These are phyloP conservation scores for Endothia cerciana DNA, from an alignment of 2,329 filamentous ascomycete species.

Conservation along the genomic window DNA sequence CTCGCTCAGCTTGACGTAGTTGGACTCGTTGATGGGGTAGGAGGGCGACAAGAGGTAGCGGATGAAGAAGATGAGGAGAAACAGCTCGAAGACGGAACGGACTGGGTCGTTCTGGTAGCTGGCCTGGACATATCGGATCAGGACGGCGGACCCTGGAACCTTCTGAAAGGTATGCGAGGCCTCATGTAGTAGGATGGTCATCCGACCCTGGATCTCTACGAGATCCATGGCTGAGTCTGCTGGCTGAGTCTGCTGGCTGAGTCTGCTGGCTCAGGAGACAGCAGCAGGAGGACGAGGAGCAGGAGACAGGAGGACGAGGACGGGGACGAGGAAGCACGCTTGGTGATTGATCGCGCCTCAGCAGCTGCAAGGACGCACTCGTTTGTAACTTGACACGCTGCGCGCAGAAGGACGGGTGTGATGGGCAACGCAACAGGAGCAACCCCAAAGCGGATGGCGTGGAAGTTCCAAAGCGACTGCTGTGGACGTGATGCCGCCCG, in stretches of 20 bases:
- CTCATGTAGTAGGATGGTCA: slow-evolving; percentile 56
- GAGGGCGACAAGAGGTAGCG: slow-evolving; percentile 89
- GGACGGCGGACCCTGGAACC: slow-evolving; percentile 89
- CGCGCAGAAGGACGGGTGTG: background rate
- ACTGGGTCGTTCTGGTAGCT: slow-evolving; percentile 98
- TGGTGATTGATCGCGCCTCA: background rate
- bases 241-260: too few species aligned
- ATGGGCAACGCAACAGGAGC: too few species aligned
- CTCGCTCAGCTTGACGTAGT: slow-evolving; percentile 85
- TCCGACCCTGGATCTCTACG: slow-evolving; percentile 60
- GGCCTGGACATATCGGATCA: slow-evolving; percentile 93
- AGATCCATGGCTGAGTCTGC: slow-evolving; percentile 60
- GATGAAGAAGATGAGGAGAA: slow-evolving; percentile 93
- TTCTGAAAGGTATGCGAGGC: slow-evolving; percentile 76
- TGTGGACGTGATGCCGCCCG: slow-evolving; percentile 27
- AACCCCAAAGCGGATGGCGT: background rate
- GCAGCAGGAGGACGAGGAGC: background rate
- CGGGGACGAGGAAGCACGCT: background rate
- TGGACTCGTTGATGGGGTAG: slow-evolving; percentile 89
- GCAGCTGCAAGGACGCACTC: background rate
- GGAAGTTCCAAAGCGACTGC: background rate
- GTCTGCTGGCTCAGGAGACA: background rate
- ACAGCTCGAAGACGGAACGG: slow-evolving; percentile 88
- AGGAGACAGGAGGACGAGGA: background rate
- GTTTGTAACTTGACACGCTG: background rate